A percentile compares a stretch with the other conserved stretches of the same genome.
These are phyloP conservation scores for Aquilaria sinensis DNA, from an alignment of 345 rosid species.

Conservation along the genomic window DNA sequence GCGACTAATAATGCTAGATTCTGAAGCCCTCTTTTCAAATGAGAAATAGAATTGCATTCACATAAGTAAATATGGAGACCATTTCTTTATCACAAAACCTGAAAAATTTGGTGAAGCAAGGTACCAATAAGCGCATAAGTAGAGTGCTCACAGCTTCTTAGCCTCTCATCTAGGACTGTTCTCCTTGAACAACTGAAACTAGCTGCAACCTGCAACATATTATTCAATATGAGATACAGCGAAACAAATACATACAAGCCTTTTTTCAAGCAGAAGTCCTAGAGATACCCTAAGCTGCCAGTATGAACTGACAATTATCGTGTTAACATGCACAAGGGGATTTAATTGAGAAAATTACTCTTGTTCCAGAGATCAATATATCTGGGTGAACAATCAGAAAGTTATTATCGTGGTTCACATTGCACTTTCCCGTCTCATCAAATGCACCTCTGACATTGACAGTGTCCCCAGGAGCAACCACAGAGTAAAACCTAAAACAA, in stretches of 20 bases:
- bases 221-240: neutral
- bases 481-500: conserved; percentile 63
- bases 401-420: conserved; percentile 55
- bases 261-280: conserved; percentile 3
- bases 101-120: conserved; percentile 91
- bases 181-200: conserved; percentile 90
- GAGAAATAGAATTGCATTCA: conserved; percentile 6
- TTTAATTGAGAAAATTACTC: conserved; percentile 33
- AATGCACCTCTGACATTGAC: conserved; percentile 83
- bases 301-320: neutral
- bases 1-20: conserved; percentile 3
- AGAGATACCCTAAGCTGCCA: neutral
- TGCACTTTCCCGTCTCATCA: conserved; percentile 70
- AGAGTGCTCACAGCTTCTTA: conserved; percentile 67
- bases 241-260: neutral
- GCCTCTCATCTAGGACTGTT: conserved; percentile 87
- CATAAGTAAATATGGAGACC: neutral
- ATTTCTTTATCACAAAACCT: conserved; percentile 39
- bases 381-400: conserved; percentile 84
- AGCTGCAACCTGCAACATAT: conserved; percentile 58
- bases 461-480: conserved; percentile 89
- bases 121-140: conserved; percentile 81
- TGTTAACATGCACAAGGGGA: too few relatives aligned
- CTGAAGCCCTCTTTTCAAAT: conserved; percentile 11
- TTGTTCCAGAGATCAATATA: conserved; percentile 85